Evolutionary conservation across 106 monocot species (phyloP), one percentile per base, ranked within the genome.

Genomic region (Posidonia australis): DNA sequence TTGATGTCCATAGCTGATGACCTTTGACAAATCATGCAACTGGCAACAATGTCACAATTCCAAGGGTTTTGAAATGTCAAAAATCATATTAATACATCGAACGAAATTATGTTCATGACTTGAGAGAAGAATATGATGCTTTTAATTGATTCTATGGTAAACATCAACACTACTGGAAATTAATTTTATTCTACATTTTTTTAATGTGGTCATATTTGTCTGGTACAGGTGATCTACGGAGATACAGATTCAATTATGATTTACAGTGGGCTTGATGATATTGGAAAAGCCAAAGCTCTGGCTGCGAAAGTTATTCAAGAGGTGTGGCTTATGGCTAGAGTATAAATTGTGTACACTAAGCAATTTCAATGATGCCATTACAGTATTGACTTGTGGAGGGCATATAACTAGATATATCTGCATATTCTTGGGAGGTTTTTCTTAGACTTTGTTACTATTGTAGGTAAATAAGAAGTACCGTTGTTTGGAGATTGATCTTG

Each of bases 171-270:
- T n/a, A 36, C 36, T 36, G 36, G 7, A 36, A 36, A 36, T 36
- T 36, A 36, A 36, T 26, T 58, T 14, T 28, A 1, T 29, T 29
- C 29, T 36, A 17, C 5, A 65, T 7, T 14, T 55, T 65, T 13
- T 63, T 13, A 13, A 14, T 13, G 14, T 26, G 26, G 25, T 29
- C 16, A 28, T 57, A 4, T 36, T 7, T 36, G n/a, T n/a, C n/a
- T 36, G 36, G 27, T 57, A 46, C 77, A 94, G 94, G 94, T 96
- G 17, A 84, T 96, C 14, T 96, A 96, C 79, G 90, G 96, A 17
- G 90, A 96, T 66, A 96, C 96, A 54, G 96, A 96, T 79, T 96
- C 96, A 57, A 96, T 96, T 14, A 90, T 96, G 96, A 90, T 90
- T 74, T 79, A 80, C 44, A 96, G 79, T 73, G 96, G 96, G 7